These are phyloP conservation scores for Scheffersomyces coipomensis DNA, from an alignment of 805 yeast genomes.

Conservation along the genomic window DNA sequence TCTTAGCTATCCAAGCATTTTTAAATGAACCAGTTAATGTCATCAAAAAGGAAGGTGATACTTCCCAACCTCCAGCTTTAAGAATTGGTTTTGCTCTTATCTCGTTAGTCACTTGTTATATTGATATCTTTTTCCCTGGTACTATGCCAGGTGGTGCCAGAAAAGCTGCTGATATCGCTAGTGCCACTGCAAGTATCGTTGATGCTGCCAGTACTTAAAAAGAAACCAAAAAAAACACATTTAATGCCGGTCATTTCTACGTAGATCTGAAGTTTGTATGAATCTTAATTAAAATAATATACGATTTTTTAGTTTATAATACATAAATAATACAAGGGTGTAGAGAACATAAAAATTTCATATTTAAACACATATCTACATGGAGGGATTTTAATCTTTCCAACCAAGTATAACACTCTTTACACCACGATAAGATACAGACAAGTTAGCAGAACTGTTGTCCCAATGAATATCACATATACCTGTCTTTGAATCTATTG, in stretches of 20 bases:
- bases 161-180: slow-evolving; percentile 19
- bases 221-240: too few species aligned
- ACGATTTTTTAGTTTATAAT: slow-evolving; percentile 1
- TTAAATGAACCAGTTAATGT: slow-evolving; percentile 42
- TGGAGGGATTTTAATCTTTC: slow-evolving; percentile 2
- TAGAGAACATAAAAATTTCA: neutral
- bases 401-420: slow-evolving; percentile 27
- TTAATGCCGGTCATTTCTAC: neutral
- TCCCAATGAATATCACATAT: slow-evolving; percentile 42
- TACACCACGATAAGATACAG: slow-evolving; percentile 34
- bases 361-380: neutral
- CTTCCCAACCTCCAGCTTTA: slow-evolving; percentile 46
- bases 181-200: slow-evolving; percentile 16
- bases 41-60: slow-evolving; percentile 20
- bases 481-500: slow-evolving; percentile 16
- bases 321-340: neutral
- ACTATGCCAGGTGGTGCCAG: slow-evolving; percentile 29
- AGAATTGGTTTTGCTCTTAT: slow-evolving; percentile 44
- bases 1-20: slow-evolving; percentile 48
- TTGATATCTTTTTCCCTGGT: slow-evolving; percentile 50
- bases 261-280: neutral
- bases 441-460: slow-evolving; percentile 18
- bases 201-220: slow-evolving; percentile 7
- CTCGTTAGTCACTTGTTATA: slow-evolving; percentile 52
- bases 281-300: neutral